Base-by-base conservation (phyloP, 2,329 filamentous ascomycete species). In the Ascomycota sp. region DNA sequence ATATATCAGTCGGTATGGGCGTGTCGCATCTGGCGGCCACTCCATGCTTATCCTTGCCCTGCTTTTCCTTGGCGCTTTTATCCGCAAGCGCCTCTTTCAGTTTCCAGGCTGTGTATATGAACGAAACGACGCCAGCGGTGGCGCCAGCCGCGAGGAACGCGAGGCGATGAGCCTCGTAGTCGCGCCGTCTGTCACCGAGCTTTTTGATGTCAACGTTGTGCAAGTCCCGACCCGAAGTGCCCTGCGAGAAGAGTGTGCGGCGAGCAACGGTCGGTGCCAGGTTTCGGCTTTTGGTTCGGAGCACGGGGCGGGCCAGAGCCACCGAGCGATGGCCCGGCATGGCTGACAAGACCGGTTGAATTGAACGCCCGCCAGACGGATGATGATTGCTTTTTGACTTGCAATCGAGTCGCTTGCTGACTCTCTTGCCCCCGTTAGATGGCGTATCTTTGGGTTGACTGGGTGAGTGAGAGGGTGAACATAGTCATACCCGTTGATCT, bases 121-220 rank as follows among this genome's bases (percentile, higher is more conserved):
- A 59, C 21, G 62, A 61, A 26, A 66, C 46, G 37, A 63, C 43
- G 25, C 67, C 62, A 6, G 63, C 59, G 9, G 64, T 40, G 13
- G 59, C 55, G 13, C 67, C 67, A 11, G 57, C 58, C 12, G 59
- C 47, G 8, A 71, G 56, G 41, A 70, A 69, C 9, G 59, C 57
- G 4, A 54, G 62, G 29, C 64, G 58, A 36, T 62, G 59, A 25
- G 54, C 51, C 39, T 68, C 54, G 46, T 69, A 68, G 33, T 66
- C 55, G 34, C 56, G 52, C 9, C 59, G 53, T 37, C 61, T 48
- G 29, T 52, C 47, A 30, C 60, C 53, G 40, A 71, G 57, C 36
- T 54, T 58, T 38, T 55, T 51, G 39, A 71, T 43, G 40, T 71
- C 60, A 38, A 68, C 53, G 24, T 55, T 57, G 38, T 70, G 62